Base-by-base conservation (phyloP, 2,329 filamentous ascomycete genomes). In the Paraphaeosphaeria sporulosa region DNA sequence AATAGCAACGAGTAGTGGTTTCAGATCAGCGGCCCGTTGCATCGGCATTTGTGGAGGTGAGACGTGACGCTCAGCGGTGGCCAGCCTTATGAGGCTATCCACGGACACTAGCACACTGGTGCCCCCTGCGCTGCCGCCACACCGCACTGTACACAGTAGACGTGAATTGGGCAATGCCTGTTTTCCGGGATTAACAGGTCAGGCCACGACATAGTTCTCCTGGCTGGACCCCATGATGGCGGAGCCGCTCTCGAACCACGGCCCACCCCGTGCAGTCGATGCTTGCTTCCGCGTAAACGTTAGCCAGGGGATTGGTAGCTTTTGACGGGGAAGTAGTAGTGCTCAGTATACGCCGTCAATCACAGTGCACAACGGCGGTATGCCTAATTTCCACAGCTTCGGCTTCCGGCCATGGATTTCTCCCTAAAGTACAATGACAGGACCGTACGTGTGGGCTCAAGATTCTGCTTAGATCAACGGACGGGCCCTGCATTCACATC, bases 381-480 rank as follows among this genome's bases (percentile, higher is more conserved):
- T 57, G 61, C 59, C 61, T 64, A 50, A 59, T 21, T 27, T 34
- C n/a, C 25, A 57, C 56, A 42, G 25, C 15, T 50, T 54, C 38
- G 42, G 36, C 48, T 55, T 36, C 32, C 38, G 61, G 46, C 42
- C 50, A 47, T 32, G 48, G 25, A 50, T 38, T 19, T 50, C 30
- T 40, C 13, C 34, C 55, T 21, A n/a, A 47, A 15, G 52, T 40
- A 53, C 55, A n/a, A 49, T 47, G 23, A 43, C 60, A 36, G 23
- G 21, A 19, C 43, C 13, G 21, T 36, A 50, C 58, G 46, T 46
- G 30, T 44, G 58, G 32, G 34, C 25, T 44, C 23, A 21, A 59
- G 25, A 58, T 17, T 19, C 21, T 51, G 59, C 55, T 63, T 43
- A 32, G 63, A 53, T 57, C 64, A 61, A 62, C 52, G 23, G n/a